A percentile compares a stretch with the other conserved stretches of the same genome.
Conservation (phyloP, 1,284 basidiomycete species). For the Rhodotorula glutinis region DNA sequence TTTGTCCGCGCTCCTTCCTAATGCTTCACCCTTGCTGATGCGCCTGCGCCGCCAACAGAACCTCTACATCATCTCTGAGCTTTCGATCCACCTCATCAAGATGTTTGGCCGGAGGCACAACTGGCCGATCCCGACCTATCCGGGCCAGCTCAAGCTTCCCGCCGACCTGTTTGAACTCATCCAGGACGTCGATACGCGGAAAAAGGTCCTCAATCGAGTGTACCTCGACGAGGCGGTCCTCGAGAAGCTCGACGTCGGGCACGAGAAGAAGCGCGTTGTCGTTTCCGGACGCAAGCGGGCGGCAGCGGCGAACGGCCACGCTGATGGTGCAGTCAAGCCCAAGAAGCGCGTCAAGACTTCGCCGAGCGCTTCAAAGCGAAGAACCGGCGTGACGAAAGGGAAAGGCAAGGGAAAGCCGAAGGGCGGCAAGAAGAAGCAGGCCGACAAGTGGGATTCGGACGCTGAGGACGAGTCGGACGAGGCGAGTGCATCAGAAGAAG, state of each 20-base stretch:
- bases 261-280: slow-evolving; percentile 27
- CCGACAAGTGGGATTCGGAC: slow-evolving; percentile 15
- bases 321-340: background rate
- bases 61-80: slow-evolving; percentile 81
- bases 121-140: slow-evolving; percentile 74
- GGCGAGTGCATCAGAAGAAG: background rate
- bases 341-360: background rate
- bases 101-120: slow-evolving; percentile 61
- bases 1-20: background rate
- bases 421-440: slow-evolving; percentile 4
- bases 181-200: slow-evolving; percentile 40
- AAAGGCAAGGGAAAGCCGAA: too few relatives aligned
- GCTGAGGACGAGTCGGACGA: background rate
- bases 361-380: background rate
- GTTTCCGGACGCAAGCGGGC: slow-evolving; percentile 10
- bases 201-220: background rate
- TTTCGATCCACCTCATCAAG: slow-evolving; percentile 83
- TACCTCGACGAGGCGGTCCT: slow-evolving; percentile 64
- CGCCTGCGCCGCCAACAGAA: slow-evolving; percentile 57
- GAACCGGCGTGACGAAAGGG: background rate
- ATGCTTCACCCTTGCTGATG: too few relatives aligned
- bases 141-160: slow-evolving; percentile 75
- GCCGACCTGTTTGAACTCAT: slow-evolving; percentile 66
- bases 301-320: background rate
- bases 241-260: slow-evolving; percentile 53